Evolutionary conservation across 2,329 filamentous ascomycete genomes (phyloP).

Genomic region (Paracorniculantispora psalliotae): DNA sequence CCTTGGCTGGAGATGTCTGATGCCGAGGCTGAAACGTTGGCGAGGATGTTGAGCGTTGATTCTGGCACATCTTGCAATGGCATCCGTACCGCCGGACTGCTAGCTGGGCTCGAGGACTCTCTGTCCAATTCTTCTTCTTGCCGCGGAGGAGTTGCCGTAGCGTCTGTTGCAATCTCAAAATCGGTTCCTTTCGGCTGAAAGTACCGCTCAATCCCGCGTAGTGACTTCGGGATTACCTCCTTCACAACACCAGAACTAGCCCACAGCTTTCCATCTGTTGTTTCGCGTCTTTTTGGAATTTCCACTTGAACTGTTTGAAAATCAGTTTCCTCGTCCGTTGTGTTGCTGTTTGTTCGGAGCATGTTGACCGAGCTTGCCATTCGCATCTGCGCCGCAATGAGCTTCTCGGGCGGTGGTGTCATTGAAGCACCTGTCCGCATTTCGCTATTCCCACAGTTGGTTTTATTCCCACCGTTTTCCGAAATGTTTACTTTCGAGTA

Average conservation of each 20-base stretch:
- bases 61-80: constrained; percentile 22
- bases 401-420: background rate
- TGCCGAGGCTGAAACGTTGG: background rate
- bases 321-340: constrained; percentile 26
- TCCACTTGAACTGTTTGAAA: background rate
- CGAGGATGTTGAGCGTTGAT: constrained; percentile 13
- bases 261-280: background rate
- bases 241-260: background rate
- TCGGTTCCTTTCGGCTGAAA: constrained; percentile 22
- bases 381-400: constrained; percentile 22
- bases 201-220: constrained; percentile 26
- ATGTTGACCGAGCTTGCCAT: constrained; percentile 29
- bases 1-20: constrained; percentile 1
- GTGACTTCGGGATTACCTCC: background rate
- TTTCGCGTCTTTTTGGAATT: background rate
- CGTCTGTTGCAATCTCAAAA: constrained; percentile 31
- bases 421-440: background rate
- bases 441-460: background rate
- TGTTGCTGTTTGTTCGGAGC: constrained; percentile 26
- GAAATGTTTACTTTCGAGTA: no score
- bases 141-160: constrained; percentile 26
- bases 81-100: background rate
- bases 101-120: background rate
- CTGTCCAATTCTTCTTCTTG: no score
- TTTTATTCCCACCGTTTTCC: no score